A percentile compares a stretch with the other conserved stretches of the same genome.
Evolutionary conservation across 306 rosid species (phyloP).

Genomic region (Amphicarpaea edgeworthii): DNA sequence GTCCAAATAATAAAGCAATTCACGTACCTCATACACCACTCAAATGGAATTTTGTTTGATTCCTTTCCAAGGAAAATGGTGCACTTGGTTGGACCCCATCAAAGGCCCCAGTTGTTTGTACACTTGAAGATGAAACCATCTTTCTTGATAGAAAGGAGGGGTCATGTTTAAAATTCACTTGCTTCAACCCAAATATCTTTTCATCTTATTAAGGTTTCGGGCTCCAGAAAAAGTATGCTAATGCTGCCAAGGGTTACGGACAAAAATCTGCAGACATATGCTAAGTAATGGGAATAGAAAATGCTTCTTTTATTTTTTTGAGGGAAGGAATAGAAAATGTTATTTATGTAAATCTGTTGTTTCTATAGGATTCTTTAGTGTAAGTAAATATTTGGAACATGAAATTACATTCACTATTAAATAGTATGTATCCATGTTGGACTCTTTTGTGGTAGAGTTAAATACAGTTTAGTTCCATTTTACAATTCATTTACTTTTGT

Average conservation of each 20-base stretch:
- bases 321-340: too few relatives aligned
- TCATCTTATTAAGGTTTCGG: constrained; percentile 37
- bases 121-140: constrained; percentile 34
- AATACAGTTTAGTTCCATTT: too few relatives aligned
- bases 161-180: constrained; percentile 8
- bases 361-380: neutral
- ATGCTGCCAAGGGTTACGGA: constrained; percentile 9
- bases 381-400: neutral
- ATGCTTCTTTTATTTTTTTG: too few relatives aligned
- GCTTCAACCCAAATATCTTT: constrained; percentile 37
- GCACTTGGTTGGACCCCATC: constrained; percentile 10
- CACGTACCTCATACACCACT: constrained; percentile 9
- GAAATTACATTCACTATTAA: neutral
- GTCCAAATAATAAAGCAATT: constrained; percentile 3
- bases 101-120: constrained; percentile 10
- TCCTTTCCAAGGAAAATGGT: constrained; percentile 24
- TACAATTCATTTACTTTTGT: too few relatives aligned
- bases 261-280: neutral
- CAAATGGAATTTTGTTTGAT: constrained; percentile 30
- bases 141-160: constrained; percentile 25
- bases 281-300: neutral
- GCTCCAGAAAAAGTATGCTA: constrained; percentile 13
- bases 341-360: constrained; percentile 4
- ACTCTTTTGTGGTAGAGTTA: neutral
- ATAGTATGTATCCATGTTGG: neutral